Conservation (phyloP, 805 yeast genomes). For the Kockiozyma suomiensis region DNA sequence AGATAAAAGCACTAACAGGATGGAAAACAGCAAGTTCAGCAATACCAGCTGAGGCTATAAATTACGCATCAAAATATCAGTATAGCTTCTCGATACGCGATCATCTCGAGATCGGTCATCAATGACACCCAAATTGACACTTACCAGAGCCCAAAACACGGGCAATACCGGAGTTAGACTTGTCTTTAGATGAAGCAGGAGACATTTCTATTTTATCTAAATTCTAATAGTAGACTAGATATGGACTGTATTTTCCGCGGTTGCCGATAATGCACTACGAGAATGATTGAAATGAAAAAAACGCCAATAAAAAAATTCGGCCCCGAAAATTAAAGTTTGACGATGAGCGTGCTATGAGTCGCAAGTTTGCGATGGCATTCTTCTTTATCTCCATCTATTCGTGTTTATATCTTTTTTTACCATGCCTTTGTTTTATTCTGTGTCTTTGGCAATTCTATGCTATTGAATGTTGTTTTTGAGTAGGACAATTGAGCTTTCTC, state of each 20-base stretch:
- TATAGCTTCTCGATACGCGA: not conserved
- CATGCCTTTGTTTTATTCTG: too few relatives aligned
- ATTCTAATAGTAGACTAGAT: too few relatives aligned
- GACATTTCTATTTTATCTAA: slow-evolving; percentile 28
- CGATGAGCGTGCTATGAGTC: not conserved
- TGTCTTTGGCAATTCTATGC: too few relatives aligned
- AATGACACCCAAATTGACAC: slow-evolving; percentile 17
- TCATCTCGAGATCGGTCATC: not conserved
- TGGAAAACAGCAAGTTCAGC: slow-evolving; percentile 96
- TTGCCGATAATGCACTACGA: not conserved
- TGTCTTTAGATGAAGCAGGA: slow-evolving; percentile 53
- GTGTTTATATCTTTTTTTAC: too few relatives aligned
- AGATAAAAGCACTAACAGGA: slow-evolving; percentile 57
- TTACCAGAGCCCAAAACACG: slow-evolving; percentile 83
- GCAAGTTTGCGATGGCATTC: not conserved
- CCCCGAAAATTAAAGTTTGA: not conserved
- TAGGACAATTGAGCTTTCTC: too few relatives aligned
- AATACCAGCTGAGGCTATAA: slow-evolving; percentile 73
- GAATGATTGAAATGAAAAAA: not conserved
- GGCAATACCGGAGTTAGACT: slow-evolving; percentile 85
- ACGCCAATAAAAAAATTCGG: not conserved
- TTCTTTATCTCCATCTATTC: too few relatives aligned
- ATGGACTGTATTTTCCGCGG: too few relatives aligned
- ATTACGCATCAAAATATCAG: not conserved
- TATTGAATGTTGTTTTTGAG: too few relatives aligned